Evolutionary conservation across 2,329 filamentous ascomycete genomes (phyloP).

Genomic region (Karstenula rhodostoma): DNA sequence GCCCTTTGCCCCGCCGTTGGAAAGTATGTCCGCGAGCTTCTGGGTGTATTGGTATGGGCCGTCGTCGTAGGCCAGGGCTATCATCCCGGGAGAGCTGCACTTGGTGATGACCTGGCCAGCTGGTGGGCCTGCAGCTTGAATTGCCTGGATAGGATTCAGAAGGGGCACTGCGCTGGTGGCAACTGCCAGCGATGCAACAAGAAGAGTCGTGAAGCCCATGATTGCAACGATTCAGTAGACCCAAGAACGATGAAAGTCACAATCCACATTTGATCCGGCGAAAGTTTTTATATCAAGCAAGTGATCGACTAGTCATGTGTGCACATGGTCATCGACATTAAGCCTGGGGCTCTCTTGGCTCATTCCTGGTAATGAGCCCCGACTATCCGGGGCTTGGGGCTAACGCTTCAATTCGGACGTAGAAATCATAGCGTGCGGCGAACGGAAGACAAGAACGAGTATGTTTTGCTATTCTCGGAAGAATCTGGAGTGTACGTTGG

Average conservation of each 20-base stretch:
- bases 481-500: not conserved
- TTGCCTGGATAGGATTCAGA: conserved; percentile 35
- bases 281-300: conserved; percentile 26
- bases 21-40: conserved; percentile 42
- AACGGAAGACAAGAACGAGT: not conserved
- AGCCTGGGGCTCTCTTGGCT: conserved; percentile 37
- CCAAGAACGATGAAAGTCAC: not conserved
- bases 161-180: conserved; percentile 33
- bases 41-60: conserved; percentile 48
- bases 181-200: conserved; percentile 32
- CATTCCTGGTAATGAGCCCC: conserved; percentile 35
- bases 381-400: conserved; percentile 28
- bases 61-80: conserved; percentile 48
- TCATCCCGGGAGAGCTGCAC: conserved; percentile 35
- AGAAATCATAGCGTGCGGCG: not conserved
- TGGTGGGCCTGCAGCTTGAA: conserved; percentile 28
- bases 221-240: conserved; percentile 5
- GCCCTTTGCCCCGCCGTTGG: conserved; percentile 42
- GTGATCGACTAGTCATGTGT: conserved; percentile 2
- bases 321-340: conserved; percentile 12
- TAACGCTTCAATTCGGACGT: conserved; percentile 2
- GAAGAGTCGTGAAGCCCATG: conserved; percentile 36
- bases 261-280: not conserved
- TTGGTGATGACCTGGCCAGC: conserved; percentile 40
- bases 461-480: conserved; percentile 3